These are phyloP conservation scores for Podospora fimiseda DNA, from an alignment of 495 filamentous ascomycete species.

Conservation along the genomic window DNA sequence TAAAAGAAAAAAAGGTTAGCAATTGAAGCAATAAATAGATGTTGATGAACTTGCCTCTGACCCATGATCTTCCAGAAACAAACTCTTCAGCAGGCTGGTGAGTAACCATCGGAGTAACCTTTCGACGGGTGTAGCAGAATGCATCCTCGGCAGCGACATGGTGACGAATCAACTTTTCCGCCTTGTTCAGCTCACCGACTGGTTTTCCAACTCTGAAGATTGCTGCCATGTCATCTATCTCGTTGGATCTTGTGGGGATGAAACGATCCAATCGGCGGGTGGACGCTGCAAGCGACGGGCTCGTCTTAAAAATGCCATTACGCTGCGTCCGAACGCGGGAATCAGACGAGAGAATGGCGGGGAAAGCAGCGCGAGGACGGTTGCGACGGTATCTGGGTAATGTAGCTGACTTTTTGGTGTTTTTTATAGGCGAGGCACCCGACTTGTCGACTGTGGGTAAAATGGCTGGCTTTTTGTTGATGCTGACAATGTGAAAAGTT, in stretches of 20 bases:
- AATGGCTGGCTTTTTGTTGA: slow-evolving; percentile 2
- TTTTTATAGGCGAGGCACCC: neutral
- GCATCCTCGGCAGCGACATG: slow-evolving; percentile 55
- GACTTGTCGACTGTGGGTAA: neutral
- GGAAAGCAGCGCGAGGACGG: slow-evolving; percentile 15
- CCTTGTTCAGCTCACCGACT: slow-evolving; percentile 50
- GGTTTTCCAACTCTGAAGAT: slow-evolving; percentile 61
- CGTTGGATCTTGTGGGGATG: slow-evolving; percentile 50
- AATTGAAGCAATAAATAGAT: no score
- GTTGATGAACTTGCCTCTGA: no score
- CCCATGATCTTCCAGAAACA: neutral
- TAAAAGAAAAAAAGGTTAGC: no score
- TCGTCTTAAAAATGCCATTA: slow-evolving; percentile 14
- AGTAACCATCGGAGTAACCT: slow-evolving; percentile 19
- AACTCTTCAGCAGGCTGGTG: slow-evolving; percentile 18
- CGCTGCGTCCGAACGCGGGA: slow-evolving; percentile 7
- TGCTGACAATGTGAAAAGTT: no score
- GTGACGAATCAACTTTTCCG: slow-evolving; percentile 57
- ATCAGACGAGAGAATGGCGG: slow-evolving; percentile 14
- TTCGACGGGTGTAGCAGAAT: slow-evolving; percentile 52
- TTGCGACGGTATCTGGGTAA: slow-evolving; percentile 11
- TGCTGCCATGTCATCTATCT: slow-evolving; percentile 33
- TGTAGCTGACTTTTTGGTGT: slow-evolving; percentile 13
- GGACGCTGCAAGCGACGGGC: slow-evolving; percentile 1
- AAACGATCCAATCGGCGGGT: slow-evolving; percentile 58